A percentile compares a stretch with the other conserved stretches of the same genome.
phyloP scores from a whole-genome alignment of 2,329 filamentous ascomycete species.

The Sclerotinia spermophila region DNA sequence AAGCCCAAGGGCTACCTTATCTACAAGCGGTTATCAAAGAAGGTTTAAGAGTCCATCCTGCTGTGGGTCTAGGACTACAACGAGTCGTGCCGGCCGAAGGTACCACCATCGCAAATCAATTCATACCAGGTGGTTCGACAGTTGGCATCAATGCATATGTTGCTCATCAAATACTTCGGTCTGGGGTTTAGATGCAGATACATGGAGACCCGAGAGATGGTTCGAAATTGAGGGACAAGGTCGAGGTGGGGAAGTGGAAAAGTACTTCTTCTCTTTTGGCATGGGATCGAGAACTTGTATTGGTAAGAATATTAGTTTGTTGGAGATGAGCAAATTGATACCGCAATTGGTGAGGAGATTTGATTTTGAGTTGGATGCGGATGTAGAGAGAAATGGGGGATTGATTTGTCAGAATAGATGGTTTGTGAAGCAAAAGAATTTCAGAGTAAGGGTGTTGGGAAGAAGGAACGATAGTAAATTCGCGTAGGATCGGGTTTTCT shows the following conservation, averaged over 20 bases:
- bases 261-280: slow-evolving; percentile 40
- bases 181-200: slow-evolving; percentile 47
- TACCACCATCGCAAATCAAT: slow-evolving; percentile 41
- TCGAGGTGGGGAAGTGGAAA: slow-evolving; percentile 50
- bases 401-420: slow-evolving; percentile 29
- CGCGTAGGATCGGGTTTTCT: neutral
- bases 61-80: slow-evolving; percentile 48
- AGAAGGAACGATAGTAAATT: neutral
- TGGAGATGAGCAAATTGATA: slow-evolving; percentile 45
- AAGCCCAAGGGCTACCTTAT: slow-evolving; percentile 43
- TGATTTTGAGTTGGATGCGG: slow-evolving; percentile 31
- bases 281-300: slow-evolving; percentile 44
- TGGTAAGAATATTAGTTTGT: slow-evolving; percentile 43
- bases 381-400: slow-evolving; percentile 19
- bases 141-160: slow-evolving; percentile 37
- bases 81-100: slow-evolving; percentile 47
- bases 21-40: slow-evolving; percentile 52
- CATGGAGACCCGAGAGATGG: slow-evolving; percentile 51
- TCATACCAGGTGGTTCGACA: slow-evolving; percentile 41
- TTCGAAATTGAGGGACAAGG: slow-evolving; percentile 39
- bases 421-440: slow-evolving; percentile 35
- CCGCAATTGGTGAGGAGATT: slow-evolving; percentile 38
- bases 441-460: slow-evolving; percentile 25
- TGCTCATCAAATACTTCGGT: slow-evolving; percentile 43
- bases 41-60: slow-evolving; percentile 48